A percentile compares a stretch with the other conserved stretches of the same genome.
phyloP scores from a whole-genome alignment of 495 filamentous ascomycete genomes.

The Penicillium riverlandense region DNA sequence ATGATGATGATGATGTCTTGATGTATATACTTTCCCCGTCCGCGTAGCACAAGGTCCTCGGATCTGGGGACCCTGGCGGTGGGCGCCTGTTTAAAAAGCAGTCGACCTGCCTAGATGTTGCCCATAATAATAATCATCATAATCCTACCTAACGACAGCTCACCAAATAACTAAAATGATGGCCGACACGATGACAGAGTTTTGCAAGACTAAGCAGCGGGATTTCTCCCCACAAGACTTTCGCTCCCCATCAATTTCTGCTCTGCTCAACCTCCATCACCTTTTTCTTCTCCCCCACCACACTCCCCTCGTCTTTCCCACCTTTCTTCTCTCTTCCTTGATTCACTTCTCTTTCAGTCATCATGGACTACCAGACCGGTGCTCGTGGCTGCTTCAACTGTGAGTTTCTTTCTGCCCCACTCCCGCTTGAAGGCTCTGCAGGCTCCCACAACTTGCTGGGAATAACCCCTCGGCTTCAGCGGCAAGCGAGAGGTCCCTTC shows the following conservation, averaged over 20 bases:
- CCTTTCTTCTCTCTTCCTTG: background rate
- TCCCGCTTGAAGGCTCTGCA: background rate
- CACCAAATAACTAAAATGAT: too few species aligned
- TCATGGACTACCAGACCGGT: conserved; percentile 45
- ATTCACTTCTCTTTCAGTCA: conserved; percentile 9
- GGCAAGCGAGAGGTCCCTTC: too few species aligned
- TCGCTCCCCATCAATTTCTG: conserved; percentile 9
- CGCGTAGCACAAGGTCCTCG: conserved; percentile 25
- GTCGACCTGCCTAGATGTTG: too few species aligned
- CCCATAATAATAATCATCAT: too few species aligned
- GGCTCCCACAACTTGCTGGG: too few species aligned
- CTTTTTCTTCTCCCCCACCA: conserved; percentile 3
- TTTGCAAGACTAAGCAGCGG: background rate
- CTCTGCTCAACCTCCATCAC: conserved; percentile 4
- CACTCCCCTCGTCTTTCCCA: conserved; percentile 2
- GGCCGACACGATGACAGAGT: too few species aligned
- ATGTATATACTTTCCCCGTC: too few species aligned
- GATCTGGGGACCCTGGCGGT: conserved; percentile 17
- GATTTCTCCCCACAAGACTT: conserved; percentile 20
- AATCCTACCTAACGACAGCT: too few species aligned
- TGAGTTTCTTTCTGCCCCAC: conserved; percentile 39
- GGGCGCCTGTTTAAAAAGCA: too few species aligned
- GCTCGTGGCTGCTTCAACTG: conserved; percentile 76
- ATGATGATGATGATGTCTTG: too few species aligned
- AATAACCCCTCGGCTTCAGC: too few species aligned